Conservation (phyloP, 1,284 basidiomycete species). For the Xanthoconium separans region DNA sequence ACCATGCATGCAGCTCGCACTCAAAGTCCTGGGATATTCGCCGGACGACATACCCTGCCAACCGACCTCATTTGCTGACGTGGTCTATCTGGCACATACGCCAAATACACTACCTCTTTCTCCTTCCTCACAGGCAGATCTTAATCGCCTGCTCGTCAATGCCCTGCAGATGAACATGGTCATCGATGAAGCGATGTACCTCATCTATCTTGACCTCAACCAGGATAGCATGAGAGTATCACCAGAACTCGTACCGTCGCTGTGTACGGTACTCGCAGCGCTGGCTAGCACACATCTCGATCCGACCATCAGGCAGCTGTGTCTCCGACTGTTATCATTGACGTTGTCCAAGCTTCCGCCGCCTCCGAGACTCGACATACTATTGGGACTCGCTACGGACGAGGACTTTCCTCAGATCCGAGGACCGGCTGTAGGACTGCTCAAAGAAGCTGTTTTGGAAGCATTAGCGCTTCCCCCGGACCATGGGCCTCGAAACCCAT, state of each 20-base stretch:
- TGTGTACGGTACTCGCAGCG: constrained; percentile 49
- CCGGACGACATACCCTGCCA: constrained; percentile 1
- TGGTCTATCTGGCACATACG: constrained; percentile 52
- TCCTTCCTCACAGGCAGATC: constrained; percentile 32
- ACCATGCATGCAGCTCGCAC: constrained; percentile 17
- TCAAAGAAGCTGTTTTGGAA: constrained; percentile 64
- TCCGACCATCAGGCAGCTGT: constrained; percentile 52
- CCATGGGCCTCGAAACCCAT: constrained; percentile 14
- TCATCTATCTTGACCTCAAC: constrained; percentile 49
- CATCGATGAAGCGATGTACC: constrained; percentile 55
- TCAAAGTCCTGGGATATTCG: constrained; percentile 10
- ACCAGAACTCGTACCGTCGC: constrained; percentile 45
- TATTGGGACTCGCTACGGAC: constrained; percentile 51
- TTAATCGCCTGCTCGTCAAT: constrained; percentile 46
- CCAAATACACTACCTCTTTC: constrained; percentile 21
- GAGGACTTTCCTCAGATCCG: constrained; percentile 59
- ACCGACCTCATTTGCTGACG: constrained; percentile 33
- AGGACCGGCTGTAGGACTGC: constrained; percentile 60
- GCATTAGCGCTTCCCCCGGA: constrained; percentile 36
- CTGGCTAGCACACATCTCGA: constrained; percentile 63
- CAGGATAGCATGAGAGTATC: constrained; percentile 30
- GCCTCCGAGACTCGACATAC: constrained; percentile 48
- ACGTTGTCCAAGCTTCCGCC: constrained; percentile 48
- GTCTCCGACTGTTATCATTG: constrained; percentile 56
- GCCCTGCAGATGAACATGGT: constrained; percentile 52